These are phyloP conservation scores for Linnemannia hyalina DNA, from an alignment of 192 early-diverging fungal genomes.

Conservation along the genomic window DNA sequence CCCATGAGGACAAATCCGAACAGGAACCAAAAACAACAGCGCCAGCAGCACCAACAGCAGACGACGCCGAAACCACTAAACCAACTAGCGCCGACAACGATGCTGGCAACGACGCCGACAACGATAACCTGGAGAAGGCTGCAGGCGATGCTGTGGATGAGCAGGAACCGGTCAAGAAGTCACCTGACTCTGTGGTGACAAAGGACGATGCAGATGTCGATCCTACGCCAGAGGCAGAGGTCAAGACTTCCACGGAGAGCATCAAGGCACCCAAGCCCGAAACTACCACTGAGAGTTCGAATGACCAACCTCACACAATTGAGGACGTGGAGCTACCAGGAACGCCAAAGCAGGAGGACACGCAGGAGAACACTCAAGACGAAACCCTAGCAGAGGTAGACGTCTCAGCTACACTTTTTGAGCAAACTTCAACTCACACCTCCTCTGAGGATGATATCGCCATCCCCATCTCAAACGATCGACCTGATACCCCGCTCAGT, in stretches of 20 bases:
- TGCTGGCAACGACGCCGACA: too few relatives aligned
- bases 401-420: neutral
- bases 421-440: neutral
- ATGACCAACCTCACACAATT: neutral
- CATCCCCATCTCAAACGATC: neutral
- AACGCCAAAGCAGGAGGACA: neutral
- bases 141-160: neutral
- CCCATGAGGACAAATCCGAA: neutral
- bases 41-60: too few relatives aligned
- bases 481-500: conserved; percentile 20
- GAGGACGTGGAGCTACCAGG: neutral
- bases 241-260: neutral
- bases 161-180: neutral
- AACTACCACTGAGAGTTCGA: neutral
- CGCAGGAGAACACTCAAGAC: too few relatives aligned
- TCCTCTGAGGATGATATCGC: neutral
- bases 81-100: neutral
- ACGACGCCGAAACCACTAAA: neutral
- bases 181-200: neutral
- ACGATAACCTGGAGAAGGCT: neutral
- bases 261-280: neutral
- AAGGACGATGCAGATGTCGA: neutral
- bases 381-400: neutral
- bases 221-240: neutral
- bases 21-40: neutral